Evolutionary conservation across 176 grass and related monocot genomes (phyloP).

Genomic region (Thinopyrum elongatum): DNA sequence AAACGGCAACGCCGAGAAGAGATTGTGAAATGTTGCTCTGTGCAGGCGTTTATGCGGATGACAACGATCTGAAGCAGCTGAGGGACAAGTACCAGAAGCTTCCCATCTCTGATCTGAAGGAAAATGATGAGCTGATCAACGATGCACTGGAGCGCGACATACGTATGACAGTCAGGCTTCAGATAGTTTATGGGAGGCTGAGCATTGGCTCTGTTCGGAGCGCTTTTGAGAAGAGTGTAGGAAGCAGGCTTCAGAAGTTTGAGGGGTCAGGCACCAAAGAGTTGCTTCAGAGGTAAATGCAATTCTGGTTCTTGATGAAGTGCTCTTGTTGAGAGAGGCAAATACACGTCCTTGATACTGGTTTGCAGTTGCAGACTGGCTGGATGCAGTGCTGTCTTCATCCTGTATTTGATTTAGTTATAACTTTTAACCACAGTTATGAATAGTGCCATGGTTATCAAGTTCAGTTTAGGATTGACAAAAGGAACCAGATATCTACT

Average conservation of each 20-base stretch:
- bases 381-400: background rate
- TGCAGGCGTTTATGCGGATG: conserved; percentile 87
- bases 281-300: conserved; percentile 76
- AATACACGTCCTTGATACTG: background rate
- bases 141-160: conserved; percentile 68
- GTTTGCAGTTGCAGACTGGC: background rate
- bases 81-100: conserved; percentile 54
- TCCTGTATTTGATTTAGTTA: background rate
- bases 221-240: conserved; percentile 78
- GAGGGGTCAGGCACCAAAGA: conserved; percentile 58
- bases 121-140: conserved; percentile 44
- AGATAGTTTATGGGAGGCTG: conserved; percentile 78
- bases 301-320: conserved; percentile 2
- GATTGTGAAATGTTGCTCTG: conserved; percentile 12
- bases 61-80: conserved; percentile 53
- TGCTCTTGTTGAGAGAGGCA: background rate
- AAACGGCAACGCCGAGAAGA: background rate
- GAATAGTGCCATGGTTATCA: background rate
- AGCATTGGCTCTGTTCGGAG: conserved; percentile 64
- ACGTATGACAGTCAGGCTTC: conserved; percentile 78
- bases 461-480: background rate
- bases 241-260: conserved; percentile 78
- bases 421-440: background rate
- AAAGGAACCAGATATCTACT: background rate
- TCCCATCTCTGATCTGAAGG: conserved; percentile 53